phyloP scores from a whole-genome alignment of 2,329 filamentous ascomycete genomes.

The Sporothrix mexicana region DNA sequence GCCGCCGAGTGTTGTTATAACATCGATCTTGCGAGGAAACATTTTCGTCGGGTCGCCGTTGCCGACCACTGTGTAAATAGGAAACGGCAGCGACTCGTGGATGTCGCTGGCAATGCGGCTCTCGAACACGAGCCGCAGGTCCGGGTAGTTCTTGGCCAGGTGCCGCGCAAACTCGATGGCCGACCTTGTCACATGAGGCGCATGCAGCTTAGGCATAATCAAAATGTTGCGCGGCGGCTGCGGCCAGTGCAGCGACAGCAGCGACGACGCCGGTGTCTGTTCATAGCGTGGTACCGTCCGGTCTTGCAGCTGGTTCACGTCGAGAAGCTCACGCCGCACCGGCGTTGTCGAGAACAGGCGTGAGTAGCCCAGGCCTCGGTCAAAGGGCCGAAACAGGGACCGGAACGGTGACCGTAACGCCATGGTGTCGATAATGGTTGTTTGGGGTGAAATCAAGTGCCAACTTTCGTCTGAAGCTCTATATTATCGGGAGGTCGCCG shows the following conservation, averaged over 20 bases:
- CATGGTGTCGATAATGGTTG: background rate
- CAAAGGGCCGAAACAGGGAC: background rate
- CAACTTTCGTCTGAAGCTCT: too few species aligned
- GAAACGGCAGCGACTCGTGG: constrained; percentile 72
- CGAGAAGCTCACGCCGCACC: constrained; percentile 54
- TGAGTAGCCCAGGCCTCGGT: background rate
- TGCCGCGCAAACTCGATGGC: constrained; percentile 69
- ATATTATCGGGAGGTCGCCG: too few species aligned
- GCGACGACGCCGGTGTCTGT: constrained; percentile 60
- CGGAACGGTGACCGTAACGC: background rate
- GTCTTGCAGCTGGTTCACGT: constrained; percentile 56
- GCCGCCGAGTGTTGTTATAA: constrained; percentile 88
- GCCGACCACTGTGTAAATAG: constrained; percentile 67
- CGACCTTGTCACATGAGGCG: constrained; percentile 58
- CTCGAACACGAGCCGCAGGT: constrained; percentile 83
- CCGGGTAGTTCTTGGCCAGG: constrained; percentile 78
- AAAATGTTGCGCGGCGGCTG: constrained; percentile 62
- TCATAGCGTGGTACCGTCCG: constrained; percentile 68
- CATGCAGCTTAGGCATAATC: constrained; percentile 64
- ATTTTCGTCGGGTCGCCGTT: constrained; percentile 52
- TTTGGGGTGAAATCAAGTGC: background rate
- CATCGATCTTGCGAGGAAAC: constrained; percentile 81
- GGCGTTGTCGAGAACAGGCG: constrained; percentile 58
- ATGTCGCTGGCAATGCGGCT: constrained; percentile 73
- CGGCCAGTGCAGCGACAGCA: constrained; percentile 62